Percentiles rank a stretch among this genome's conserved stretches.
Conservation (phyloP, 371 early-diverging fungal genomes). For the Quaeritorhiza haematococci region DNA sequence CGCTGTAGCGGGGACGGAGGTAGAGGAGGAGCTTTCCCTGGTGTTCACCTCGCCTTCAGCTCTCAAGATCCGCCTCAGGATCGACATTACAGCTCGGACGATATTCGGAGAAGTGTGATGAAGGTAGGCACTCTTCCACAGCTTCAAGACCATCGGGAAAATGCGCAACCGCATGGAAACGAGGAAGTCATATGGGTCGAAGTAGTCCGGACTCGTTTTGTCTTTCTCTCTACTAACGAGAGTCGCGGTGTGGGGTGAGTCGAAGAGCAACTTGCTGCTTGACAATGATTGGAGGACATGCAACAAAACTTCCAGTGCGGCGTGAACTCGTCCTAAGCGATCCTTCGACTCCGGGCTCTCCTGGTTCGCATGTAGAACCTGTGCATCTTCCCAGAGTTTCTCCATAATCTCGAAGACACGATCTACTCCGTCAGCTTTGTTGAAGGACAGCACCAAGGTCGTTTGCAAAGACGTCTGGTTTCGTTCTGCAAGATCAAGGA, state of each 20-base stretch:
- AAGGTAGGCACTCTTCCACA: conserved; percentile 39
- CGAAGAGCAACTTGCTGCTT: conserved; percentile 59
- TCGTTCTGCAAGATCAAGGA: too few species aligned
- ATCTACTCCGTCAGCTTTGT: conserved; percentile 58
- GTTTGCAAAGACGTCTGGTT: too few species aligned
- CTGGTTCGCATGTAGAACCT: conserved; percentile 11
- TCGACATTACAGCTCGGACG: conserved; percentile 49
- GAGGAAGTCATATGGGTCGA: conserved; percentile 67
- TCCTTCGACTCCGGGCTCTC: conserved; percentile 17
- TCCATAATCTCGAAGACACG: conserved; percentile 50
- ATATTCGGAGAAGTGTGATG: conserved; percentile 41
- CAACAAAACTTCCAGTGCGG: conserved; percentile 53
- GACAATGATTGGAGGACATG: conserved; percentile 54
- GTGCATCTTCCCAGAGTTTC: conserved; percentile 48
- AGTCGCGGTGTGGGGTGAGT: conserved; percentile 59
- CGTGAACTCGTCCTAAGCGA: conserved; percentile 24
- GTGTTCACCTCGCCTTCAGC: conserved; percentile 58
- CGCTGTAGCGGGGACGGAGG: conserved; percentile 24
- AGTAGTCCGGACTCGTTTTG: conserved; percentile 48
- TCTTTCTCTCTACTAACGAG: conserved; percentile 55
- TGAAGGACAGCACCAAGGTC: conserved; percentile 63
- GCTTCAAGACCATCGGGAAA: conserved; percentile 40
- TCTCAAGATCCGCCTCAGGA: conserved; percentile 63
- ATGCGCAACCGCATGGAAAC: conserved; percentile 52
- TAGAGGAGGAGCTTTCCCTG: conserved; percentile 18